phyloP scores from a whole-genome alignment of 106 monocot species.

The Dioscorea zingiberensis region DNA sequence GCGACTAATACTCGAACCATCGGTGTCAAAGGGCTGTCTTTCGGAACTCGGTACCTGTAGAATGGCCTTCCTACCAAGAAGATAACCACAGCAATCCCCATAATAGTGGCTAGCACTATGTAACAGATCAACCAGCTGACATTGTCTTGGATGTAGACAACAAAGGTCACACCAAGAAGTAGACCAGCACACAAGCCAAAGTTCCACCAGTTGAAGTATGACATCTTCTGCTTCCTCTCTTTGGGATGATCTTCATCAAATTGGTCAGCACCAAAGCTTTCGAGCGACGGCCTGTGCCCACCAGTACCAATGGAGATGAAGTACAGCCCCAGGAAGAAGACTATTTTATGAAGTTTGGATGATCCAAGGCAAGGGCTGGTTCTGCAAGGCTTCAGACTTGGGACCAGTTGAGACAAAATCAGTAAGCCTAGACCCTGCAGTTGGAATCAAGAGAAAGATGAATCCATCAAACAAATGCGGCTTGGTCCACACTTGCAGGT shows the following conservation, averaged over 20 bases:
- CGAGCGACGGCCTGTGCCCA: conserved; percentile 72
- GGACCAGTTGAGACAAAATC: conserved; percentile 47
- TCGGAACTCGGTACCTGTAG: conserved; percentile 38
- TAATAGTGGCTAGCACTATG: conserved; percentile 28
- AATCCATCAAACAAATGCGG: no score
- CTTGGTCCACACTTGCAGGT: no score
- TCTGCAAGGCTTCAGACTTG: conserved; percentile 40
- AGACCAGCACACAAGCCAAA: conserved; percentile 50
- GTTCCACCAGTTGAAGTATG: conserved; percentile 96
- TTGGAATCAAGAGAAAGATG: no score
- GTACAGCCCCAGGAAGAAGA: conserved; percentile 71
- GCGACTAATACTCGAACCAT: conserved; percentile 47
- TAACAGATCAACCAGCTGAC: conserved; percentile 48
- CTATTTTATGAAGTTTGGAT: conserved; percentile 25
- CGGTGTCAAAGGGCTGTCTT: conserved; percentile 62
- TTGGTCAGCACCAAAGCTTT: conserved; percentile 90
- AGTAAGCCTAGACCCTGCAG: conserved; percentile 53
- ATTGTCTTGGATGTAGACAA: conserved; percentile 61
- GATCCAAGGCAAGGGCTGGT: neutral
- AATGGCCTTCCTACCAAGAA: conserved; percentile 40
- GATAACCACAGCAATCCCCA: conserved; percentile 30
- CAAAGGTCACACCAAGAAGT: conserved; percentile 43
- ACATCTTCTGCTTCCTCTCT: conserved; percentile 75
- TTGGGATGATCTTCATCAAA: conserved; percentile 53
- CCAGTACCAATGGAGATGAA: conserved; percentile 67